Evolutionary conservation across 2,329 filamentous ascomycete species (phyloP).

Genomic region (Colletotrichum aenigma): DNA sequence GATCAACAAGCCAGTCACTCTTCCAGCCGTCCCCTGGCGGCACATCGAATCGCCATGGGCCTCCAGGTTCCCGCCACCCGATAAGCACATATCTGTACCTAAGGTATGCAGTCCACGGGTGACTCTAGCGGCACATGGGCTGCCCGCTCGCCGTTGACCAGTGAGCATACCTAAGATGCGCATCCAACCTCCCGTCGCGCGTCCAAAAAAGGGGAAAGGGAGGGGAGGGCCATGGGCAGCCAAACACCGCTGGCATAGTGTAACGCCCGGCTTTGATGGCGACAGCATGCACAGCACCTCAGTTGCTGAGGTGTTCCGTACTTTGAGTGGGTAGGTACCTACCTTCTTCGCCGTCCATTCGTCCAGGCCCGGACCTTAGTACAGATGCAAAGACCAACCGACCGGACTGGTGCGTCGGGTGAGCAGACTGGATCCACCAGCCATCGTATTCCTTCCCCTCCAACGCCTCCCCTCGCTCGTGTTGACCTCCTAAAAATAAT

Average conservation of each 20-base stretch:
- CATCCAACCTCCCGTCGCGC: background rate
- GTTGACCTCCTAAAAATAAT: slow-evolving; percentile 20
- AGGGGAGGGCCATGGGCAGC: background rate
- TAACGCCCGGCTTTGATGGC: background rate
- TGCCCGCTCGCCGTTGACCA: background rate
- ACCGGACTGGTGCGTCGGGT: background rate
- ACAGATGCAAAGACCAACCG: background rate
- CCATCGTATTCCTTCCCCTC: slow-evolving; percentile 16
- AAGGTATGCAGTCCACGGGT: background rate
- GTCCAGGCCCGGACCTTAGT: background rate
- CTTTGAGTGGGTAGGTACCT: background rate
- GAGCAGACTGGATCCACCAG: slow-evolving; percentile 3
- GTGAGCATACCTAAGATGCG: background rate
- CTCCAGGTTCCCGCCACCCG: background rate
- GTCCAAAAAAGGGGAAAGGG: background rate
- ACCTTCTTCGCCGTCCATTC: background rate
- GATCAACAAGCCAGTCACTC: background rate
- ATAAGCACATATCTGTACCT: background rate
- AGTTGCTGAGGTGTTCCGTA: background rate
- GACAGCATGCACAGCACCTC: background rate
- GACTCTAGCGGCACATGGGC: background rate
- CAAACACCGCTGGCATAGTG: background rate
- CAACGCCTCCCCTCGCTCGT: slow-evolving; percentile 4
- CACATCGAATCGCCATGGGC: background rate
- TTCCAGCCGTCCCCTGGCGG: slow-evolving; percentile 5